A percentile compares a stretch with the other conserved stretches of the same genome.
These are phyloP conservation scores for Quercus dentata DNA, from an alignment of 306 rosid species.

Conservation along the genomic window DNA sequence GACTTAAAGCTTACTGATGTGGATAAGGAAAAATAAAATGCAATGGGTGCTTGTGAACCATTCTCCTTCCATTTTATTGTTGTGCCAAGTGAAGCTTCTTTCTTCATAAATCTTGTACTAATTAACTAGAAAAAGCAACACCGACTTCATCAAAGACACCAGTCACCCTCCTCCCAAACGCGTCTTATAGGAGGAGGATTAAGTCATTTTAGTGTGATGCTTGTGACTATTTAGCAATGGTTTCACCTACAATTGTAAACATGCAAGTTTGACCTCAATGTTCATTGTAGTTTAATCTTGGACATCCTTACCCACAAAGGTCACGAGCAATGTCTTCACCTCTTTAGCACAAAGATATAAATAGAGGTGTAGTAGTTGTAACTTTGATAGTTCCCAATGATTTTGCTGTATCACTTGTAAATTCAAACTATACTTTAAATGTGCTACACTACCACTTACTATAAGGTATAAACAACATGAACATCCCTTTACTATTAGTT, in stretches of 20 bases:
- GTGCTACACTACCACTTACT: no score
- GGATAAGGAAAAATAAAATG: background rate
- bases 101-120: background rate
- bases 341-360: rapidly evolving
- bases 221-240: rapidly evolving
- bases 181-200: no score
- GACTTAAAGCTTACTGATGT: background rate
- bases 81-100: background rate
- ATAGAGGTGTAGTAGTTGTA: background rate
- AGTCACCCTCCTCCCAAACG: background rate
- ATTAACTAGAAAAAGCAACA: background rate
- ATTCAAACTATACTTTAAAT: background rate
- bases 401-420: background rate
- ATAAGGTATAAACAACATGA: no score
- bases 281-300: background rate
- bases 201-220: background rate
- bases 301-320: background rate
- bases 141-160: background rate
- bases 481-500: no score
- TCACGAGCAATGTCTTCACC: background rate
- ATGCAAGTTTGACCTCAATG: background rate
- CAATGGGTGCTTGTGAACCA: background rate
- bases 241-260: background rate
- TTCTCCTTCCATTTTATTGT: background rate
- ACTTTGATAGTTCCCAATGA: rapidly evolving